These are phyloP conservation scores for Podila clonocystis DNA, from an alignment of 192 early-diverging fungal species.

Conservation along the genomic window DNA sequence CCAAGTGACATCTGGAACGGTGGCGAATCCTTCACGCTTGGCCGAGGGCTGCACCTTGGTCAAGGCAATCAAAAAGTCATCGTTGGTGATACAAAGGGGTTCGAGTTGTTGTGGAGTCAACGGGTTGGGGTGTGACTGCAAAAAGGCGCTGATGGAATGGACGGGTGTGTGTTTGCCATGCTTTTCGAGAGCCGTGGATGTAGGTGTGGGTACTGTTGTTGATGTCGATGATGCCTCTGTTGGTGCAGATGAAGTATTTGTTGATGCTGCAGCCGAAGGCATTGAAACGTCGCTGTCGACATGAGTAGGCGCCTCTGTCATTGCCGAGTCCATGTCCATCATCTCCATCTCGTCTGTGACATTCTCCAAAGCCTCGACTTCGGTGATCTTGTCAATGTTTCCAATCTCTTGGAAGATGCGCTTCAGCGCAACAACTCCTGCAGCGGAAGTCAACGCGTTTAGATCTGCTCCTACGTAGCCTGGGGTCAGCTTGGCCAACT, in stretches of 20 bases:
- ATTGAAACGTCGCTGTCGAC: constrained; percentile 7
- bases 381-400: constrained; percentile 33
- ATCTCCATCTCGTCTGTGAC: constrained; percentile 48
- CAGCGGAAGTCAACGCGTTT: constrained; percentile 88
- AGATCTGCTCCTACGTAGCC: constrained; percentile 99
- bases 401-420: constrained; percentile 70
- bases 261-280: not conserved
- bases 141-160: constrained; percentile 77
- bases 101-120: constrained; percentile 85
- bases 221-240: not conserved
- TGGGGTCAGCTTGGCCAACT: constrained; percentile 91
- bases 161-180: constrained; percentile 59
- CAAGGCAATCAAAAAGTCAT: constrained; percentile 88
- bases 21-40: constrained; percentile 99
- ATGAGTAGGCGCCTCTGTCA: constrained; percentile 4
- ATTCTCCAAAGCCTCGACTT: constrained; percentile 21
- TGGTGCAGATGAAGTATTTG: not conserved
- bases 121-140: constrained; percentile 74
- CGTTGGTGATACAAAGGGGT: constrained; percentile 80
- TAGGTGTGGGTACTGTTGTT: constrained; percentile 8
- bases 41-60: constrained; percentile 95
- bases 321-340: constrained; percentile 42
- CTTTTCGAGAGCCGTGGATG: constrained; percentile 29
- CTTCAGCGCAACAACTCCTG: constrained; percentile 92
- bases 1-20: constrained; percentile 96